Evolutionary conservation across 306 rosid species (phyloP).

Genomic region (Vicia sativa): DNA sequence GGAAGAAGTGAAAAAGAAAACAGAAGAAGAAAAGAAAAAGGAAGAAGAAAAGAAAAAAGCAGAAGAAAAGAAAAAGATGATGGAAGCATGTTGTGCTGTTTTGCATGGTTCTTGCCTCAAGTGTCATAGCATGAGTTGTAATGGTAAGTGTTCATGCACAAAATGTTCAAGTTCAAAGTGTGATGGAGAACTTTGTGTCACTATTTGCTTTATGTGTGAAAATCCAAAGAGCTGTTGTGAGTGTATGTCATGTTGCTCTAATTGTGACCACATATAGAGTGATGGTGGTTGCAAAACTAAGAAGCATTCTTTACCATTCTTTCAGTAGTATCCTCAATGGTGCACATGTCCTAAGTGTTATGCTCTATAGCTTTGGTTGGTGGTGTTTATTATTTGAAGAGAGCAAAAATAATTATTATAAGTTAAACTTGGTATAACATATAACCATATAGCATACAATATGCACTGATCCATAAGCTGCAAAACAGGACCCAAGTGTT

Average conservation of each 20-base stretch:
- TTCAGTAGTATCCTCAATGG: conserved; percentile 12
- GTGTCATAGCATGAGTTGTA: not conserved
- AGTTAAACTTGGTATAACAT: too few relatives aligned
- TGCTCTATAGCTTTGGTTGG: not conserved
- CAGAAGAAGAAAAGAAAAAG: conserved; percentile 6
- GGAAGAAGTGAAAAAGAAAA: conserved; percentile 27
- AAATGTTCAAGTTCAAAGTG: conserved; percentile 14
- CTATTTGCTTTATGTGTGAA: not conserved
- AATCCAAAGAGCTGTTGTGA: not conserved
- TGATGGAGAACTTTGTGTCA: conserved; percentile 1
- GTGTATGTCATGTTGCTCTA: not conserved
- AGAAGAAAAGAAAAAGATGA: conserved; percentile 15
- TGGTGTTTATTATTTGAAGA: too few relatives aligned
- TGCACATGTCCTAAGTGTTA: conserved; percentile 25
- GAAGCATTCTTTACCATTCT: not conserved
- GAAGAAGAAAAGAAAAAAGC: not conserved
- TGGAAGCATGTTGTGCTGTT: not conserved
- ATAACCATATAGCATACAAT: too few relatives aligned
- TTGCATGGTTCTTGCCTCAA: not conserved
- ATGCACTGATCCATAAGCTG: too few relatives aligned
- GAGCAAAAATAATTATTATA: too few relatives aligned
- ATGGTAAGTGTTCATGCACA: conserved; percentile 8
- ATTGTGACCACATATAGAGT: not conserved
- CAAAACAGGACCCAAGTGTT: too few relatives aligned
- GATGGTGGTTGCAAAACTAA: conserved; percentile 5